Evolutionary conservation across 169 alveolate genomes (phyloP), one percentile per base, ranked within the genome.

Genomic region (Eimeria acervulina): DNA sequence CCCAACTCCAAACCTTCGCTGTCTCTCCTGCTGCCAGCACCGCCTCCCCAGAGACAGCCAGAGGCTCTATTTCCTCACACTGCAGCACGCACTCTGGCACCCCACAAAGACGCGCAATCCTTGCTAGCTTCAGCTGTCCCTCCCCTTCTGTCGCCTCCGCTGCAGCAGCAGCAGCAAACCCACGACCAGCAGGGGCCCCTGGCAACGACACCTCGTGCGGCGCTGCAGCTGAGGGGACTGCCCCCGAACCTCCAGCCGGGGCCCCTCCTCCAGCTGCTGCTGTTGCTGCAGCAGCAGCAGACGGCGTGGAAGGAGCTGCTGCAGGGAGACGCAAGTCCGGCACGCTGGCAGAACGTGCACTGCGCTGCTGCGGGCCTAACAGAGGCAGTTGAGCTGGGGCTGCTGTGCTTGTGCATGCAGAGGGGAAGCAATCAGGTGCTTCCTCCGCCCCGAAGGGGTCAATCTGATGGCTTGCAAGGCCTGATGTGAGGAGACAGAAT

Each of bases 21-120:
- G 97, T 95, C 42, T 97, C 98, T 59, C 94, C 96, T 61, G 96
- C 97, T 0, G 97, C 96, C 59, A 97, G 44, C 55, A 97, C 98
- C 38, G 97, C 97, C 68, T 96, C 97, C 36, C 95, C 97, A 21
- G 93, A 83, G 72, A 95, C 93, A 61, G 23, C 55, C 17, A 97
- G 98, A 33, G 94, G 42, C 40, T 55, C 87, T 47, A 96, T 51
- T n/a, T 72, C 76, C 55, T 93, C 96, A 3, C 83, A 1, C 40
- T 36, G 31, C 26, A 94, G 80, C 55, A 94, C 84, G 23, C 15
- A 28, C n/a, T 63, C 90, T 6, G 96, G 96, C 40, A 94, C 87
- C 23, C 96, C 96, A 31, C 94, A 85, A 19, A 94, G 91, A 13
- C 55, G 81, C 7, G 95, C 96, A 10, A 94, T 59, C 89, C 33